Conservation (phyloP, 495 filamentous ascomycete genomes). For the Barbatosphaeria neglecta region DNA sequence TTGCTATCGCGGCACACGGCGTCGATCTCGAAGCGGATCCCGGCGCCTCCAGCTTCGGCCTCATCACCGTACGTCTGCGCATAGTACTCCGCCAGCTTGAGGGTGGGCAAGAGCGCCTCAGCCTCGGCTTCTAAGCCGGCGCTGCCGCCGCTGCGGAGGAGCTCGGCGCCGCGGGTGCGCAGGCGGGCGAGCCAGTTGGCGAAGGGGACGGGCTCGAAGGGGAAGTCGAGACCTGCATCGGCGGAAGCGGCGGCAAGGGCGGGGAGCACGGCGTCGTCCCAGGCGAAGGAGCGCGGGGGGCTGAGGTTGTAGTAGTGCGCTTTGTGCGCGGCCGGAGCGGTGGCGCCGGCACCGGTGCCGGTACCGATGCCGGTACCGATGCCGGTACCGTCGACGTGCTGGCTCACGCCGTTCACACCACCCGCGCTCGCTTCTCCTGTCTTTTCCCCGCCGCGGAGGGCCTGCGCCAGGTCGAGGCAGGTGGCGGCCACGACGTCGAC, state of each 20-base stretch:
- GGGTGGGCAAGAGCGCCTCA: slow-evolving; percentile 24
- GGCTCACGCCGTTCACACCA: not conserved
- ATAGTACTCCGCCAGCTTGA: slow-evolving; percentile 39
- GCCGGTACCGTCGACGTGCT: not conserved
- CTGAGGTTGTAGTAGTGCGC: slow-evolving; percentile 33
- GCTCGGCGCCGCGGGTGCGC: slow-evolving; percentile 19
- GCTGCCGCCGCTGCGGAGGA: too few species aligned
- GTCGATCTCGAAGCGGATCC: not conserved
- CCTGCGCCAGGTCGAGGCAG: slow-evolving; percentile 34
- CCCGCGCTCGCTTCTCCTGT: not conserved
- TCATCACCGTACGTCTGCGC: slow-evolving; percentile 18
- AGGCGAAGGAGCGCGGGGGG: slow-evolving; percentile 31
- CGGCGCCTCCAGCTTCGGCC: not conserved
- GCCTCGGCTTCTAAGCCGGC: slow-evolving; percentile 14
- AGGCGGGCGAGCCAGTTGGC: slow-evolving; percentile 34
- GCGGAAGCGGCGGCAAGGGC: slow-evolving; percentile 24
- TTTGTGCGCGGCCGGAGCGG: not conserved
- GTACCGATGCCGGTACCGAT: not conserved
- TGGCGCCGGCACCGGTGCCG: not conserved
- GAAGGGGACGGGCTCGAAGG: slow-evolving; percentile 32
- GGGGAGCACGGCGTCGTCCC: slow-evolving; percentile 35
- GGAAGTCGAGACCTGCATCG: too few species aligned
- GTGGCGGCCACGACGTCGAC: slow-evolving; percentile 40
- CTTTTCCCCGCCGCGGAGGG: slow-evolving; percentile 6
- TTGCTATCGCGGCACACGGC: not conserved